Evolutionary conservation across 805 yeast species (phyloP).

Genomic region (Cyberlindnera subsufficiens): DNA sequence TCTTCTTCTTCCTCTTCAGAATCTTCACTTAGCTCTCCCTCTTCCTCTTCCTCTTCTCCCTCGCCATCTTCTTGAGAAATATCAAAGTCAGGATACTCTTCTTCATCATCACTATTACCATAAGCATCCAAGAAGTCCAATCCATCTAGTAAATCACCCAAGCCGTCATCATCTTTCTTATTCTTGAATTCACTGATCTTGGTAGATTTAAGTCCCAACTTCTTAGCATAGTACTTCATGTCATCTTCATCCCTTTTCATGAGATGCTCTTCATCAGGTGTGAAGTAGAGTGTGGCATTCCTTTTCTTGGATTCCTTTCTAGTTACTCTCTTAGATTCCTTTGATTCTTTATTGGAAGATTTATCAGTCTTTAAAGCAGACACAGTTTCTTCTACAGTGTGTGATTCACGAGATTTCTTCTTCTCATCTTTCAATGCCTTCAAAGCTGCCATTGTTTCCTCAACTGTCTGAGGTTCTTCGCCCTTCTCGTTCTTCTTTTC

Average conservation of each 20-base stretch:
- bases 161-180: constrained; percentile 61
- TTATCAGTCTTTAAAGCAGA: constrained; percentile 23
- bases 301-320: constrained; percentile 8
- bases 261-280: constrained; percentile 43
- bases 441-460: constrained; percentile 38
- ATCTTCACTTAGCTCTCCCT: constrained; percentile 22
- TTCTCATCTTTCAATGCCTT: constrained; percentile 23
- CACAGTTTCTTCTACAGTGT: constrained; percentile 30
- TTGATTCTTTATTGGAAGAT: constrained; percentile 9
- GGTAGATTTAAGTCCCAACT: constrained; percentile 62
- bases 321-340: constrained; percentile 5
- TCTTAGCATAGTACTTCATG: constrained; percentile 75
- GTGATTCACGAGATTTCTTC: constrained; percentile 14
- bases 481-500: constrained; percentile 22
- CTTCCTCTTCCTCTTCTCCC: constrained; percentile 8
- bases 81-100: constrained; percentile 10
- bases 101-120: constrained; percentile 26
- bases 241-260: constrained; percentile 67
- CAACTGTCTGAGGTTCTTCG: constrained; percentile 24
- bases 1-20: constrained; percentile 20
- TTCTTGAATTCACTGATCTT: constrained; percentile 41
- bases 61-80: background rate
- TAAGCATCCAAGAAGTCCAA: constrained; percentile 34
- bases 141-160: constrained; percentile 82
- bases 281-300: constrained; percentile 14